A percentile compares a stretch with the other conserved stretches of the same genome.
These are phyloP conservation scores for Agrocybe chaxingu DNA, from an alignment of 768 basidiomycete species.

Conservation along the genomic window DNA sequence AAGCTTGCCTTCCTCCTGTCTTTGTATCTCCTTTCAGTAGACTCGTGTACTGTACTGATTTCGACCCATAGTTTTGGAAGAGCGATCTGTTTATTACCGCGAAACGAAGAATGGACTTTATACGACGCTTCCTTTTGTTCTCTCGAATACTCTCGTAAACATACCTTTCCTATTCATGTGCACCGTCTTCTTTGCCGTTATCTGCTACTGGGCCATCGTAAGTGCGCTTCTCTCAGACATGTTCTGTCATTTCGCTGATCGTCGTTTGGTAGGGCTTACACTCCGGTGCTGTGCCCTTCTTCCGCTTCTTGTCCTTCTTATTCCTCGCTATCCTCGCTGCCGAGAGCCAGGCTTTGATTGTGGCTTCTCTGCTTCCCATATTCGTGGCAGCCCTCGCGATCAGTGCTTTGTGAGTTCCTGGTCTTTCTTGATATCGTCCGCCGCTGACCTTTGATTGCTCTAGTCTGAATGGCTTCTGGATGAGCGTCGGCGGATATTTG, in stretches of 20 bases:
- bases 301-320: slow-evolving; percentile 52
- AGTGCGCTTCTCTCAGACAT: slow-evolving; percentile 8
- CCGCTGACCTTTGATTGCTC: neutral
- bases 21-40: neutral
- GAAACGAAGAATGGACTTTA: slow-evolving; percentile 60
- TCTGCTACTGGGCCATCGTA: slow-evolving; percentile 51
- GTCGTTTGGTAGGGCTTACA: slow-evolving; percentile 40
- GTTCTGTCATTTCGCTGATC: neutral
- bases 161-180: slow-evolving; percentile 54
- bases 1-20: slow-evolving; percentile 5
- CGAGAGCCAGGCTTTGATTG: slow-evolving; percentile 47
- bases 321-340: slow-evolving; percentile 53
- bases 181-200: slow-evolving; percentile 42
- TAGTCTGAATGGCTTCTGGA: slow-evolving; percentile 54
- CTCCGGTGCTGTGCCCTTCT: slow-evolving; percentile 43
- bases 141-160: slow-evolving; percentile 51
- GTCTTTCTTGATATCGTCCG: neutral
- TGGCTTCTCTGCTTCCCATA: slow-evolving; percentile 50
- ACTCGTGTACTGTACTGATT: neutral
- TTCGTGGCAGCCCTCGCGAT: slow-evolving; percentile 61
- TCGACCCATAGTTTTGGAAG: slow-evolving; percentile 44
- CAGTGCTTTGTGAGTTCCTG: slow-evolving; percentile 35
- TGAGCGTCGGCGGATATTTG: slow-evolving; percentile 50
- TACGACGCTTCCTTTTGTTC: slow-evolving; percentile 47
- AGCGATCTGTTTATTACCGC: slow-evolving; percentile 53